A percentile compares a stretch with the other conserved stretches of the same genome.
Evolutionary conservation across 352 stramenopile genomes (phyloP).

Genomic region (Phytophthora sp.): DNA sequence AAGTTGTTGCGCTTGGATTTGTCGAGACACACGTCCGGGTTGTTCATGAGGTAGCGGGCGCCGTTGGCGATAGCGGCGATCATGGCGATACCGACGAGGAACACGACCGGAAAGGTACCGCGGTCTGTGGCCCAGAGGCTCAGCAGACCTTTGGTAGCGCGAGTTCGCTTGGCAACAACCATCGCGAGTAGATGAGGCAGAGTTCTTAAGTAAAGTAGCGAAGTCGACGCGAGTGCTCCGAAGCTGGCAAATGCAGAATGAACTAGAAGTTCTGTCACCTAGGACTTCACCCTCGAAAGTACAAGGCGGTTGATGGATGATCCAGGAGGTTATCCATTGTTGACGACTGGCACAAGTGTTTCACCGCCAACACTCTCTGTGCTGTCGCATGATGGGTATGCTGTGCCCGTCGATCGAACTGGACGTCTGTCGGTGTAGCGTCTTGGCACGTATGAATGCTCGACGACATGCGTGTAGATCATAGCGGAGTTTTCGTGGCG

Average conservation of each 20-base stretch:
- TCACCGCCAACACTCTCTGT: not conserved
- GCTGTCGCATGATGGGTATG: constrained; percentile 2
- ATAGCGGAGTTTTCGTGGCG: no score
- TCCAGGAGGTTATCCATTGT: constrained; percentile 6
- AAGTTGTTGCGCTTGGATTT: constrained; percentile 51
- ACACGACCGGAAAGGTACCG: constrained; percentile 45
- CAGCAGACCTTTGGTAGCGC: constrained; percentile 41
- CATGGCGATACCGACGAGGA: constrained; percentile 21
- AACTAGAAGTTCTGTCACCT: not conserved
- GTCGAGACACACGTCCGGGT: constrained; percentile 54
- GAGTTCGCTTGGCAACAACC: constrained; percentile 28
- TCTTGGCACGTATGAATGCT: no score
- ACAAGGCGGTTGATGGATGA: constrained; percentile 16
- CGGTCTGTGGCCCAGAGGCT: constrained; percentile 57
- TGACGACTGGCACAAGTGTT: not conserved
- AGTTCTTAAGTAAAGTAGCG: not conserved
- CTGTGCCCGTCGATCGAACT: not conserved
- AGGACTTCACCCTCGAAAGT: not conserved
- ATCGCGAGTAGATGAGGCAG: constrained; percentile 7
- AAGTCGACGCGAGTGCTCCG: constrained; percentile 1
- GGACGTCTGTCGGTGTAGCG: not conserved
- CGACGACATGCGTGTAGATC: constrained; percentile 16
- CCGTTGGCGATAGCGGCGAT: constrained; percentile 24
- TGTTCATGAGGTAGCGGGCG: constrained; percentile 31
- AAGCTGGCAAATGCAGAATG: constrained; percentile 18